Base-by-base conservation (phyloP, 768 basidiomycete species). In the Obba rivulosa region DNA sequence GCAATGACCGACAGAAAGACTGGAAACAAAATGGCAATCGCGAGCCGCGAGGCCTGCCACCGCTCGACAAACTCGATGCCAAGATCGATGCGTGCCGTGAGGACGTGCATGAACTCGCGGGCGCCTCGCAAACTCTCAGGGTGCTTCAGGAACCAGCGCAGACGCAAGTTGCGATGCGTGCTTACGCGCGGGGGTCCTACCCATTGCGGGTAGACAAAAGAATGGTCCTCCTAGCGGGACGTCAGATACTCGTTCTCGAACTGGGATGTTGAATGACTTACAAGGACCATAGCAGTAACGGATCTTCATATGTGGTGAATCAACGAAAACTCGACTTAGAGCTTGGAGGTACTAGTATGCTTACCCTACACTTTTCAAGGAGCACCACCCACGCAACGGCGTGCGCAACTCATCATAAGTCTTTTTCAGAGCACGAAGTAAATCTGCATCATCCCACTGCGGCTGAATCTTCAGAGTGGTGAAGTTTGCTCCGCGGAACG, bases 331-430 rank as follows among this genome's bases (percentile, higher is more conserved):
- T n/a, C n/a, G n/a, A n/a, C n/a, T n/a, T n/a, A n/a, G n/a, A n/a
- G n/a, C n/a, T n/a, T n/a, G n/a, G 28, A 31, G 7, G 5, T 31
- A 13, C 7, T 31, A 13, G 5, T 13, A 7, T 31, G 43, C 57
- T 18, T 40, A 59, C 57, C 52, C 46, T 8, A 56, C 55, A 28
- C 34, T 52, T 28, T 48, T 41, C 7, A 59, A 41, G 4, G 55
- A 59, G 22, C 56, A 48, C 52, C 52, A 59, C 35, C 54, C 56
- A 17, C 57, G 46, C 57, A 54, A 59, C 5, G 52, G 24, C 11
- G 50, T 56, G 9, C 57, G 54, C 28, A 59, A 28, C 16, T 36
- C 36, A 28, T 58, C 54, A 23, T 58, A 58, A 7, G 52, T 46
- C 16, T 41, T 36, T 9, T 48, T 34, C 16, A 59, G 40, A 22